phyloP scores from a whole-genome alignment of 1,284 basidiomycete genomes.

The Cystobasidium sp. region DNA sequence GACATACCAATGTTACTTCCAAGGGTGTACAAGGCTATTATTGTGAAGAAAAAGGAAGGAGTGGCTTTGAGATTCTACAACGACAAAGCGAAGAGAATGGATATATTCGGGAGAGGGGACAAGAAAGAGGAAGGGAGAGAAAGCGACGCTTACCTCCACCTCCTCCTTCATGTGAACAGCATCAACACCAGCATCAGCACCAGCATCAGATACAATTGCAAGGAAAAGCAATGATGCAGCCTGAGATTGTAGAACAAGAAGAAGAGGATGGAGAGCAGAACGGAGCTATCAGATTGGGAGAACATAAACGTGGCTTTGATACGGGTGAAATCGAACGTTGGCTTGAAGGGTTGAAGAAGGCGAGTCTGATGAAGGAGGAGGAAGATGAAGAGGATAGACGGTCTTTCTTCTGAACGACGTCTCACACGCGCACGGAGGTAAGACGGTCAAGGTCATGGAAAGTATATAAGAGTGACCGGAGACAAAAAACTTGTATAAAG shows the following conservation, averaged over 20 bases:
- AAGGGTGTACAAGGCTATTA: not conserved
- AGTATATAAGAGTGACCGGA: too few relatives aligned
- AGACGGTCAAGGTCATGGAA: too few relatives aligned
- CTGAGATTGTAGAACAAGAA: not conserved
- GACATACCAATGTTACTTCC: not conserved
- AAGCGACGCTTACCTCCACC: not conserved
- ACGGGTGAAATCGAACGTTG: slow-evolving; percentile 20
- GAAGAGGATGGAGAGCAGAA: slow-evolving; percentile 4
- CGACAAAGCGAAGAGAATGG: not conserved
- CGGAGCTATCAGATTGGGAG: slow-evolving; percentile 31
- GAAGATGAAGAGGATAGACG: not conserved
- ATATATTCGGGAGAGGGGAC: not conserved
- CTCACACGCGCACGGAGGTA: too few relatives aligned
- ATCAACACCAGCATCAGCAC: not conserved
- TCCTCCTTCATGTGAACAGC: too few relatives aligned
- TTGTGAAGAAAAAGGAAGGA: not conserved
- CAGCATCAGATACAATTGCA: not conserved
- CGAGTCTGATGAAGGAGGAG: not conserved
- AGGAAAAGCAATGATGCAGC: not conserved
- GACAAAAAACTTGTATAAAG: too few relatives aligned
- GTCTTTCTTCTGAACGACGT: too few relatives aligned
- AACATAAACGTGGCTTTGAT: slow-evolving; percentile 39
- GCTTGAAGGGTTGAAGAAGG: slow-evolving; percentile 2
- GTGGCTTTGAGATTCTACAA: not conserved
- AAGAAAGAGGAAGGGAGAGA: not conserved